phyloP scores from a whole-genome alignment of 2,329 filamentous ascomycete genomes.

The Fusarium sp. region DNA sequence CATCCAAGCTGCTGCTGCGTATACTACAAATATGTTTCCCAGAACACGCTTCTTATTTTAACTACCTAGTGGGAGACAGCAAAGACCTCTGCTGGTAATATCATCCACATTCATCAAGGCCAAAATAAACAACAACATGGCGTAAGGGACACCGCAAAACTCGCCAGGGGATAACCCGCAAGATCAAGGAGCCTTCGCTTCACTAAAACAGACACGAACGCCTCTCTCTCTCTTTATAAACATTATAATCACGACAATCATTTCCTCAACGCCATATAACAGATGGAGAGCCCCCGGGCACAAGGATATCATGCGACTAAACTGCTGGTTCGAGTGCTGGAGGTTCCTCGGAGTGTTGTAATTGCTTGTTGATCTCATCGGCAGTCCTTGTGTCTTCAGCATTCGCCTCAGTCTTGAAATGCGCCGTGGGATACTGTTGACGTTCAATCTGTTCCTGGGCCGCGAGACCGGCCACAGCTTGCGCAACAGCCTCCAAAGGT shows the following conservation, averaged over 20 bases:
- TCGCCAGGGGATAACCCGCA: conserved; percentile 3
- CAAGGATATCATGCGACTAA: conserved; percentile 34
- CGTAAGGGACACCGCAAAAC: not conserved
- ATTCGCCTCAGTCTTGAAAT: conserved; percentile 52
- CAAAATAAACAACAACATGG: conserved; percentile 8
- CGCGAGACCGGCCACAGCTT: conserved; percentile 58
- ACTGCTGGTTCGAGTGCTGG: conserved; percentile 33
- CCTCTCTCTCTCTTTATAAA: conserved; percentile 39
- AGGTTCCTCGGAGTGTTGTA: conserved; percentile 57
- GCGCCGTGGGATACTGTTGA: conserved; percentile 48
- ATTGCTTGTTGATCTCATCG: conserved; percentile 66
- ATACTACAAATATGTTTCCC: not conserved
- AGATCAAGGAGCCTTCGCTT: conserved; percentile 11
- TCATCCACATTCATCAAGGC: not conserved
- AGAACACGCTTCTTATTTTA: not conserved
- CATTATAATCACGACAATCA: conserved; percentile 17
- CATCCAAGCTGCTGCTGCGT: not conserved
- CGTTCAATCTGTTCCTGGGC: conserved; percentile 56
- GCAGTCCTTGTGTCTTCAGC: conserved; percentile 59
- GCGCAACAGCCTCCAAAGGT: conserved; percentile 62
- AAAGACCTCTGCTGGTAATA: not conserved
- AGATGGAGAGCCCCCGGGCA: conserved; percentile 8
- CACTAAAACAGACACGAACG: conserved; percentile 36
- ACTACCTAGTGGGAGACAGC: conserved; percentile 2
- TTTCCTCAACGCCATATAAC: conserved; percentile 41